Percentiles rank a stretch among this genome's conserved stretches.
Evolutionary conservation across 148 eudicot species (phyloP).

Genomic region (Amaranthus cruentus): DNA sequence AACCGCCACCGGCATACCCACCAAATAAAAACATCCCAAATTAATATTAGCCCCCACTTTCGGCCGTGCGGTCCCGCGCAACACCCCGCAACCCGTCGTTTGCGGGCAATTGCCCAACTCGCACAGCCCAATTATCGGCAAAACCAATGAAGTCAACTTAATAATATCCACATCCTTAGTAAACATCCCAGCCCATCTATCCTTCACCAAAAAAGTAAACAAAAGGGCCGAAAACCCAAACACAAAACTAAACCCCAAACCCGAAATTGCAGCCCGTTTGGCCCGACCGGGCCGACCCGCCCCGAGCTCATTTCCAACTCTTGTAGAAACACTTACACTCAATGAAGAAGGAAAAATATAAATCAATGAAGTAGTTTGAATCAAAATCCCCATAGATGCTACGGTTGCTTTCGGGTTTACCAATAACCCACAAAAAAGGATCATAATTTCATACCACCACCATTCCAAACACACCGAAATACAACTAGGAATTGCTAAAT

Average conservation of each 20-base stretch:
- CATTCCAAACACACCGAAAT: slow-evolving; percentile 79
- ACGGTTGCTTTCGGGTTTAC: slow-evolving; percentile 53
- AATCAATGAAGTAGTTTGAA: slow-evolving; percentile 66
- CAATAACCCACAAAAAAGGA: slow-evolving; percentile 56
- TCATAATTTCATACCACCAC: slow-evolving; percentile 98
- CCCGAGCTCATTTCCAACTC: slow-evolving; percentile 73
- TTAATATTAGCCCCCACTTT: slow-evolving; percentile 68
- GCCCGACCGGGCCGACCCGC: slow-evolving; percentile 50
- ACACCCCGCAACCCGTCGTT: slow-evolving; percentile 70
- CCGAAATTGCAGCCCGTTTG: slow-evolving; percentile 49
- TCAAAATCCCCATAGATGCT: slow-evolving; percentile 71
- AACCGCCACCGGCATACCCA: slow-evolving; percentile 81
- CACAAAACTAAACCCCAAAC: slow-evolving; percentile 46
- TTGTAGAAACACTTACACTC: slow-evolving; percentile 56
- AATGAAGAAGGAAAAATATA: slow-evolving; percentile 80
- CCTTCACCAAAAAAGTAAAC: slow-evolving; percentile 40
- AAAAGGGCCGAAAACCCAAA: slow-evolving; percentile 48
- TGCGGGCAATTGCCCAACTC: slow-evolving; percentile 90
- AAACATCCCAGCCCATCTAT: slow-evolving; percentile 61
- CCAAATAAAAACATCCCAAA: slow-evolving; percentile 63
- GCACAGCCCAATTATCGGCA: slow-evolving; percentile 75
- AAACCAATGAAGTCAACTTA: slow-evolving; percentile 36
- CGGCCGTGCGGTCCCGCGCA: slow-evolving; percentile 78
- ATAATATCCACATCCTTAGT: slow-evolving; percentile 45
- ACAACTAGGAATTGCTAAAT: slow-evolving; percentile 60